These are phyloP conservation scores for Mycena rebaudengoi DNA, from an alignment of 768 basidiomycete genomes.

Conservation along the genomic window DNA sequence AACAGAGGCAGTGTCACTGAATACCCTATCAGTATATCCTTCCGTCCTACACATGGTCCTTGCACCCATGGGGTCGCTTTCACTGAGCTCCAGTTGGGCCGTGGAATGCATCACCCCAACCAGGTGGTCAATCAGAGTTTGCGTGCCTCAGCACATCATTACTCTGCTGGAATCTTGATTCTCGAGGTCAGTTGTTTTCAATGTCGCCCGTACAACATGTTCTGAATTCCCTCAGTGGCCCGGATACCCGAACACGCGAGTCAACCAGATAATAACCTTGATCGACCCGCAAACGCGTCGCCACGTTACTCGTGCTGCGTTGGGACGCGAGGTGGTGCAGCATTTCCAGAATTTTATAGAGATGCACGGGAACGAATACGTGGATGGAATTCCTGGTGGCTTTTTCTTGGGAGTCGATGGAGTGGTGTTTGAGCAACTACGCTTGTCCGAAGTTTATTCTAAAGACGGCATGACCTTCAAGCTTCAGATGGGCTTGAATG, in stretches of 20 bases:
- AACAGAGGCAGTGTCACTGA: background rate
- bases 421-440: slow-evolving; percentile 20
- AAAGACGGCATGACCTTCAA: slow-evolving; percentile 20
- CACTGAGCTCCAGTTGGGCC: slow-evolving; percentile 20
- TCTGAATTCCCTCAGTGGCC: slow-evolving; percentile 16
- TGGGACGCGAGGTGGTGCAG: slow-evolving; percentile 18
- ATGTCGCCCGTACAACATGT: background rate
- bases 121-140: background rate
- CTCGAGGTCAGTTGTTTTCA: slow-evolving; percentile 2
- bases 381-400: too few species aligned
- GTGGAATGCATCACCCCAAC: background rate
- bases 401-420: slow-evolving; percentile 16
- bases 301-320: slow-evolving; percentile 15
- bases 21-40: slow-evolving; percentile 18
- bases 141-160: slow-evolving; percentile 3
- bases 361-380: background rate
- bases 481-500: slow-evolving; percentile 15
- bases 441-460: slow-evolving; percentile 18
- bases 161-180: background rate
- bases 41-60: slow-evolving; percentile 14
- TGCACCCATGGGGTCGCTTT: slow-evolving; percentile 22
- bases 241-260: slow-evolving; percentile 17
- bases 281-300: slow-evolving; percentile 15
- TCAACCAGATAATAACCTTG: slow-evolving; percentile 15
- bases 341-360: slow-evolving; percentile 20